Base-by-base conservation (phyloP, 805 yeast genomes). In the Hagleromyces aurorensis region DNA sequence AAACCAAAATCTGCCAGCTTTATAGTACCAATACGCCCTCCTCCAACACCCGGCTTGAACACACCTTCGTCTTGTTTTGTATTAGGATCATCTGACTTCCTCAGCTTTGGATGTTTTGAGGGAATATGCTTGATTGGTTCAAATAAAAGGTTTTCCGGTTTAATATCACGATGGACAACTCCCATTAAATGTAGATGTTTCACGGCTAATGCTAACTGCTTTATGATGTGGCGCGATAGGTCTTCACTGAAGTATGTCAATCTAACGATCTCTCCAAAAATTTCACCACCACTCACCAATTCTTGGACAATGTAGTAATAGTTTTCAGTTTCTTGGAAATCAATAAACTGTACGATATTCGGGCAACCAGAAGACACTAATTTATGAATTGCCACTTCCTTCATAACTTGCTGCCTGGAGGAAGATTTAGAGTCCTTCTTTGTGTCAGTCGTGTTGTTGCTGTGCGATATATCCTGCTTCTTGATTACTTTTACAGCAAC, bases 1-100 rank as follows among this genome's bases (percentile, higher is more conserved):
- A 91, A 63, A 0, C 98, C 98, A 59, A 91, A 91, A 57, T 91
- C 98, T 1, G 97, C 97, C 30, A 91, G 64, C 55, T 89, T 89
- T 19, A 91, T 86, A 10, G 62, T 46, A 6, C 97, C 98, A 43
- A 91, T 80, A 9, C 87, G 83, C 32, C 96, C 98, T 26, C 93
- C 94, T 19, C 98, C 98, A 13, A 82, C 61, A 8, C 82, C 82
- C 4, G 80, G 78, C 7, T 57, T 57, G 45, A 87, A 91, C 37
- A 69, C 72, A 30, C 98, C 98, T 61, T 91, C 98, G 51, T 89
- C 96, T 9, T 64, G 61, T 53, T 91, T 82, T 9, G 73, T 50
- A 20, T 70, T 62, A 19, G 66, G 66, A 52, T 82, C 91, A 54
- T 82, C 94, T 8, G 80, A 71, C 40, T 63, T 67, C 30, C 89